Evolutionary conservation across 352 stramenopile genomes (phyloP), one percentile per base, ranked within the genome.

Genomic region (Globisporangium okanoganense): DNA sequence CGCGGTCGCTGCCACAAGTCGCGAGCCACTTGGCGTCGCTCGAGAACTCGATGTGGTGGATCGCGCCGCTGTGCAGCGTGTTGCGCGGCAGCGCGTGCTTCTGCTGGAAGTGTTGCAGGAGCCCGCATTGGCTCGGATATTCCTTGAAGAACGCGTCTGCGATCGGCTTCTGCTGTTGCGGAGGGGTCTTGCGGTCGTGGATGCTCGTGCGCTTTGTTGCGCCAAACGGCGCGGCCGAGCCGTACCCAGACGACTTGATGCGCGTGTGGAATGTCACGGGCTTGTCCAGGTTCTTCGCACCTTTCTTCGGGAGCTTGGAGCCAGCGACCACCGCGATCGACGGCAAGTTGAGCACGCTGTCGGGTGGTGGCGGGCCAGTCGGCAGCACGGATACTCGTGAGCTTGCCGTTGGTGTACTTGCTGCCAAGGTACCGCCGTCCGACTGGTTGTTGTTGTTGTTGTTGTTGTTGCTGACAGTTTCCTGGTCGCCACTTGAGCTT

Each of bases 211-310:
- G 64, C 27, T 69, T 80, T 31, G 65, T 81, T 3, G 51, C 44
- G 0, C 57, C 56, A 20, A 79, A 78, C 10, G 62, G 50, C 61
- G 69, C 22, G 47, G 47, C 14, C 14, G 52, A 20, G 43, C 86
- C 88, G 65, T 96, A 96, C 0, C 88, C 88, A 1, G 85, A 95
- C 14, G 88, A 96, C 52, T 80, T 79, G 53, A 96, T 84, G 16
- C 78, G 72, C 14, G 79, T 78, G 43, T 87, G 87, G 43, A 95
- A 96, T 22, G 84, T 92, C 45, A 95, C 74, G 20, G 87, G 82
- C 14, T 93, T 87, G 70, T 96, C 79, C 2, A 78, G 58, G 2
- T 33, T 53, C 29, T 75, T 83, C 3, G 44, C 40, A 2, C 53
- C 62, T 31, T 64, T 73, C 27, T 50, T 66, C 5, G 9, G 64